phyloP scores from a whole-genome alignment of 768 basidiomycete genomes.

The Tricholoma matsutake region DNA sequence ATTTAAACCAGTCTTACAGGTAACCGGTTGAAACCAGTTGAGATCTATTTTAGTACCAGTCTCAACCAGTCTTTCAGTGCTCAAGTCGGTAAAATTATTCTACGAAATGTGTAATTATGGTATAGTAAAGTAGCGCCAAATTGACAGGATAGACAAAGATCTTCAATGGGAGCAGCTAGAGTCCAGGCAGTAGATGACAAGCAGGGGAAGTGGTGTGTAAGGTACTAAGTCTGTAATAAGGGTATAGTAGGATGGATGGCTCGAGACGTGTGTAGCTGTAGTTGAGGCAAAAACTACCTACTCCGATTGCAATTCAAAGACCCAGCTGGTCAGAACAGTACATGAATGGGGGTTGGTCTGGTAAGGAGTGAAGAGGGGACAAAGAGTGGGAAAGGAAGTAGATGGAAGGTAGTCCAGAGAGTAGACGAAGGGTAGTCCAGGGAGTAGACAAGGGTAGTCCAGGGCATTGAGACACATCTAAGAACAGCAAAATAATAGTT shows the following conservation, averaged over 20 bases:
- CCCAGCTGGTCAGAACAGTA: not conserved
- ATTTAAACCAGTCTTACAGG: not conserved
- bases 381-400: not conserved
- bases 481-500: not conserved
- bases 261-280: not conserved
- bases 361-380: not conserved
- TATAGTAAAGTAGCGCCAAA: conserved; percentile 5
- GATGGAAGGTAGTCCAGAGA: not conserved
- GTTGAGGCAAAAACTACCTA: not conserved
- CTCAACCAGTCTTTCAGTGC: not conserved
- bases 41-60: not conserved
- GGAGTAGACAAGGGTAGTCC: not conserved
- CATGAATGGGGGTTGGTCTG: not conserved
- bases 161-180: too few relatives aligned
- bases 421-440: not conserved
- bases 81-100: not conserved
- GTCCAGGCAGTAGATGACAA: not conserved
- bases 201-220: not conserved
- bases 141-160: too few relatives aligned
- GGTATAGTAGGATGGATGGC: not conserved
- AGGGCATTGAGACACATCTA: not conserved
- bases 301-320: not conserved
- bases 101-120: not conserved
- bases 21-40: not conserved
- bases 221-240: not conserved